Percentiles rank a stretch among this genome's conserved stretches.
Conservation (phyloP, 129 eudicot species). For the Deinandra increscens region DNA sequence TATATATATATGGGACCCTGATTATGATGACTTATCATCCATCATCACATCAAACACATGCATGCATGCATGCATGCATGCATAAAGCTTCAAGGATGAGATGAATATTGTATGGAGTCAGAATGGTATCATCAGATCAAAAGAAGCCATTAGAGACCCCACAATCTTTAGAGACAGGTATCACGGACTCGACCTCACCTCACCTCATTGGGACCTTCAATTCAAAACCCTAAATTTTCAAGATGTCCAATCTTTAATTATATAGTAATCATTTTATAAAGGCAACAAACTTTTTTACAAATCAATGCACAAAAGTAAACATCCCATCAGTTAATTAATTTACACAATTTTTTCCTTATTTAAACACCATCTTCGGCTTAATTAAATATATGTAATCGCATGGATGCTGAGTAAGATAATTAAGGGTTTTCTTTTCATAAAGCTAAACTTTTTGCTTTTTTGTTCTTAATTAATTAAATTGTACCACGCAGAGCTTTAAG, state of each 20-base stretch:
- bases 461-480: neutral
- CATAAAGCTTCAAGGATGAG: slow-evolving; percentile 30
- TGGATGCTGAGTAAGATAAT: neutral
- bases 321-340: slow-evolving; percentile 37
- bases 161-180: slow-evolving; percentile 40
- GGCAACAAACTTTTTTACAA: slow-evolving; percentile 34
- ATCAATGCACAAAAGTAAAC: slow-evolving; percentile 25
- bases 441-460: neutral
- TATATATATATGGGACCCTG: too few relatives aligned
- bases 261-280: slow-evolving; percentile 67
- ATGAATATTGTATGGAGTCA: slow-evolving; percentile 32
- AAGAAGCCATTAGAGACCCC: slow-evolving; percentile 37
- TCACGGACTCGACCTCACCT: slow-evolving; percentile 35
- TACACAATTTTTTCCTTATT: neutral
- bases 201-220: slow-evolving; percentile 22
- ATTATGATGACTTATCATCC: slow-evolving; percentile 30
- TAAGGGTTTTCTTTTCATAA: neutral
- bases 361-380: neutral
- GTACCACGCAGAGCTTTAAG: slow-evolving; percentile 6
- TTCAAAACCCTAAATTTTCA: slow-evolving; percentile 26
- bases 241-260: slow-evolving; percentile 50
- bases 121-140: slow-evolving; percentile 34
- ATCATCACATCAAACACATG: slow-evolving; percentile 34
- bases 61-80: slow-evolving; percentile 34
- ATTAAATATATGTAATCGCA: slow-evolving; percentile 12